Base-by-base conservation (phyloP, 2,329 filamentous ascomycete genomes). In the Chrysoporthe cubensis region DNA sequence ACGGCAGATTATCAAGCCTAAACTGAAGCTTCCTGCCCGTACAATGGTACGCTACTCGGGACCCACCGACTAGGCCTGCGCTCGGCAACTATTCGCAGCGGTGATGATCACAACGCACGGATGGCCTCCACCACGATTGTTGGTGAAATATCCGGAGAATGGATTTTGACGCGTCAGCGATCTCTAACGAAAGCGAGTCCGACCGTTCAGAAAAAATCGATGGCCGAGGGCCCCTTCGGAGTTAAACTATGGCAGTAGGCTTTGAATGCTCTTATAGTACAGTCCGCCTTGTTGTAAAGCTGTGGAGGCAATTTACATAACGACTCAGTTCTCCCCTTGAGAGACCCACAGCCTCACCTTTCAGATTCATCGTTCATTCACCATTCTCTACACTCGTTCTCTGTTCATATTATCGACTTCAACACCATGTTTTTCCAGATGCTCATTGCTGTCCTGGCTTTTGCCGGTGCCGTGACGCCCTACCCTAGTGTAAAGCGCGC, bases 1-100 rank as follows among this genome's bases (percentile, higher is more conserved):
- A 40, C 66, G 62, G 66, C 43, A 37, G 32, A 58, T 65, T 37
- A 62, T 62, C 57, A 65, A 68, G 62, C 43, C 62, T 68, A 65
- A 26, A 43, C n/a, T 46, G 8, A 62, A 62, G 46, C 66, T 60
- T 68, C 59, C 52, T 48, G 48, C 48, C 18, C 48, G 54, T 57
- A 57, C 2, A 32, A 16, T 8, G 18, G 9, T 34, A 14, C 13
- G 5, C 5, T 46, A 40, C 2, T 48, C 37, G n/a, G n/a, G 58
- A 57, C 14, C 50, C 21, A 21, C 21, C 37, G 11, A 21, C 14
- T 40, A 26, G 32, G 32, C 50, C 4, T 34, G 16, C 34, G 14
- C 18, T 40, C n/a, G 54, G 37, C 9, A 54, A 4, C 26, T 50
- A 26, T n/a, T 46, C 43, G n/a, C 37, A 46, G 43, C 21, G 65